Evolutionary conservation across 257 asterid genomes (phyloP), one percentile per base, ranked within the genome.

Genomic region (Ocimum tenuiflorum): DNA sequence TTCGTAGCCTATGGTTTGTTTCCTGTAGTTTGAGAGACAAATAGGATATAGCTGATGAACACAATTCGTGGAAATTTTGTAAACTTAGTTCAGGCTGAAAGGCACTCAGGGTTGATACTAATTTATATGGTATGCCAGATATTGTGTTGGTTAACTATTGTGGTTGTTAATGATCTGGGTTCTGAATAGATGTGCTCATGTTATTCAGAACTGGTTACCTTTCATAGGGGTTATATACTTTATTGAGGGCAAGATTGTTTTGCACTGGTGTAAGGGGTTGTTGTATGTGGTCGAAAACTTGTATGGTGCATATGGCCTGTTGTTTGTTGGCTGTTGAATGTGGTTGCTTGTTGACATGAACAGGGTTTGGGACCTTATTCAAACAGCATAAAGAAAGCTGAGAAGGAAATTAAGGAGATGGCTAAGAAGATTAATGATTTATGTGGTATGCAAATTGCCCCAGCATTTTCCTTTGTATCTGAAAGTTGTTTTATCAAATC

Each of bases 281-380:
- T 55, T 8, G 10, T 15, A 10, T 42, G 39, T 31, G 2, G 35
- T 27, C 14, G n/a, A 4, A 11, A 12, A 8, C 31, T 5, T 11
- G 13, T 29, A 56, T 43, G 53, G 15, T 69, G 31, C 57, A 11
- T 48, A 15, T 41, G 35, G 42, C 36, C 23, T 42, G 46, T 15
- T 29, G n/a, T 55, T 41, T 36, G 47, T 17, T 75, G 49, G 53
- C n/a, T 7, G 8, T 15, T 51, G 50, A 52, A 20, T 48, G 48
- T 42, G 13, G 42, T 42, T 10, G 23, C 14, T 15, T 60, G 51
- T 17, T 70, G 56, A 38, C 69, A 8, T 69, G 7, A 74, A 60
- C 86, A 91, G 97, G 97, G 96, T 1, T 71, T 86, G 78, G 97
- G 97, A 67, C 96, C 97, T 60, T 91, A 91, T 69, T 86, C 94